A percentile compares a stretch with the other conserved stretches of the same genome.
Evolutionary conservation across 139 green algal species (phyloP).

Genomic region (Penium margaritaceum): DNA sequence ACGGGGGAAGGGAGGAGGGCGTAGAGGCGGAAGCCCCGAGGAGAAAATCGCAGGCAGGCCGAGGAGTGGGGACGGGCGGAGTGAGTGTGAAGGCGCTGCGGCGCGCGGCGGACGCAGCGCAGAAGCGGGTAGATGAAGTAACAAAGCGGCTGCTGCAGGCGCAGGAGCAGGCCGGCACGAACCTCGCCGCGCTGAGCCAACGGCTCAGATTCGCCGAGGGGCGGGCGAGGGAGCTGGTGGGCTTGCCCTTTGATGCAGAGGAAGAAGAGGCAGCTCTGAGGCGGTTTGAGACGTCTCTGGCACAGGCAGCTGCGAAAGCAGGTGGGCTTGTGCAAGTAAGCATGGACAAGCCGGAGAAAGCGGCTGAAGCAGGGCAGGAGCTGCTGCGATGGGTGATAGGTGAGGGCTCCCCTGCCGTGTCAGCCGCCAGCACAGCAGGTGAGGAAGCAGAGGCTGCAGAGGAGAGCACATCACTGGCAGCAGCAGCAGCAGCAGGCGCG

Average conservation of each 20-base stretch:
- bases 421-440: neutral
- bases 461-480: too few relatives aligned
- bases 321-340: too few relatives aligned
- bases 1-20: neutral
- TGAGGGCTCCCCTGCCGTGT: too few relatives aligned
- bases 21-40: neutral
- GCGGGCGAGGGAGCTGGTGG: neutral
- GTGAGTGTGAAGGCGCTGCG: neutral
- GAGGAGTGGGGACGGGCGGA: neutral
- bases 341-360: neutral
- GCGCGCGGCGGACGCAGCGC: neutral
- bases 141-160: neutral
- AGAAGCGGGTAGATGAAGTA: neutral
- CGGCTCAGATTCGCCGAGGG: neutral
- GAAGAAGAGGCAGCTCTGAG: too few relatives aligned
- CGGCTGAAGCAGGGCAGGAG: neutral
- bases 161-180: neutral
- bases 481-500: too few relatives aligned
- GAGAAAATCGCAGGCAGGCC: neutral
- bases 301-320: too few relatives aligned
- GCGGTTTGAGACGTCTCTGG: too few relatives aligned
- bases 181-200: neutral
- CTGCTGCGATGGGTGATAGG: too few relatives aligned
- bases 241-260: conserved; percentile 5
- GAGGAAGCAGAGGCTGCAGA: neutral